These are phyloP conservation scores for Pelargonium nanum DNA, from an alignment of 345 rosid species.

Conservation along the genomic window DNA sequence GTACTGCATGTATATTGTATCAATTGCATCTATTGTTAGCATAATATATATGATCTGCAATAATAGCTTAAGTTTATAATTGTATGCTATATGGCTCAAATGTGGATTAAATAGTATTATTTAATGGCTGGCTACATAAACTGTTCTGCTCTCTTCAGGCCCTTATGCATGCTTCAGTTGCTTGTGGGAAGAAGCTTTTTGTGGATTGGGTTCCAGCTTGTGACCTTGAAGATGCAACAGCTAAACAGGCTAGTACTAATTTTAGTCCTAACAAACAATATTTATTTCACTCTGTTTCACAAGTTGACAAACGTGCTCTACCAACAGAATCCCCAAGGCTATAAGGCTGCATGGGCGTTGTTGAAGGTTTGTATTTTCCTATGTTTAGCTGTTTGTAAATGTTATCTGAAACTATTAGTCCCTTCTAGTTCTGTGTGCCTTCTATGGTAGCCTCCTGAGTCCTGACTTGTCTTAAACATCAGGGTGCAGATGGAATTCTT, in stretches of 20 bases:
- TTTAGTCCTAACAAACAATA: conserved; percentile 3
- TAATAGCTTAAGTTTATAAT: too few species aligned
- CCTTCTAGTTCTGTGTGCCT: neutral
- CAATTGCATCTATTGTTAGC: too few species aligned
- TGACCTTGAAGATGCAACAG: conserved; percentile 57
- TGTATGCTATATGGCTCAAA: neutral
- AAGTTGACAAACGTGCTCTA: conserved; percentile 14
- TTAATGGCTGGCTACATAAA: conserved; percentile 3
- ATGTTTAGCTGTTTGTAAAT: neutral
- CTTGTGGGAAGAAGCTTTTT: conserved; percentile 55
- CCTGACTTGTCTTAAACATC: conserved; percentile 15
- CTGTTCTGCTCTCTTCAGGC: conserved; percentile 41
- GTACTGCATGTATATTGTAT: too few species aligned
- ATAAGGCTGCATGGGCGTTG: conserved; percentile 65
- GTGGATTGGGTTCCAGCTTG: conserved; percentile 87
- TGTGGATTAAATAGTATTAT: neutral
- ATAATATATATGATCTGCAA: too few species aligned
- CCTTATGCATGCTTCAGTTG: conserved; percentile 90
- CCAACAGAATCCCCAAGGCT: conserved; percentile 66
- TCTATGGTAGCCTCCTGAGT: conserved; percentile 5
- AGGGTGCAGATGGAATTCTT: conserved; percentile 90
- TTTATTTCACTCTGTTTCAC: conserved; percentile 3
- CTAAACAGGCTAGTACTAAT: conserved; percentile 40
- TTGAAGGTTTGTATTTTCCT: conserved; percentile 46
- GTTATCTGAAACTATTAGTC: neutral